Evolutionary conservation across 345 rosid species (phyloP).

Genomic region (Populus ilicifolia): DNA sequence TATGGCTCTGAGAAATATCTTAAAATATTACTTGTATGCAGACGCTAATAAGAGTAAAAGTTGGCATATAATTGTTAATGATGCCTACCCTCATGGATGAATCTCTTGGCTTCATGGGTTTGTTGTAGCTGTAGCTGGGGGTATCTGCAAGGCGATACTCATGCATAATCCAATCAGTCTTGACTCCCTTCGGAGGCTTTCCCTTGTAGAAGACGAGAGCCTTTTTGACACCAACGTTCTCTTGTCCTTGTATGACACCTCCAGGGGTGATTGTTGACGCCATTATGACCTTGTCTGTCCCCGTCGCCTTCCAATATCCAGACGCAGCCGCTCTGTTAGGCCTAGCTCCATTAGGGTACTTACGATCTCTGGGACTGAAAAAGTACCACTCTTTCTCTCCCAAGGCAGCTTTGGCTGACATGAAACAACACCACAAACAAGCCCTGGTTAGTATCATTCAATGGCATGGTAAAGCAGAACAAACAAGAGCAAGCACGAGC

Average conservation of each 20-base stretch:
- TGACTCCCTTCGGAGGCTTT: slow-evolving; percentile 88
- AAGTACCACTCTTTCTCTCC: slow-evolving; percentile 99
- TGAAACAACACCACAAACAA: not conserved
- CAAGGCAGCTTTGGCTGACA: slow-evolving; percentile 61
- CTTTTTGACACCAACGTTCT: slow-evolving; percentile 82
- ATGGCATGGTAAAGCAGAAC: not conserved
- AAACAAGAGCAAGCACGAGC: not conserved
- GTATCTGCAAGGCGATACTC: slow-evolving; percentile 75
- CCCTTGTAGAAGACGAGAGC: slow-evolving; percentile 94
- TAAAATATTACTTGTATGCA: too few species aligned
- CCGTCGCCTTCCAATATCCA: slow-evolving; percentile 98
- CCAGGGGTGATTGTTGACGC: slow-evolving; percentile 23
- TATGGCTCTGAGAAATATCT: too few species aligned
- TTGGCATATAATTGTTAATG: not conserved
- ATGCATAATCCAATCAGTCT: slow-evolving; percentile 99
- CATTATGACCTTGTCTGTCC: slow-evolving; percentile 76
- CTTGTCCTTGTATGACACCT: slow-evolving; percentile 17
- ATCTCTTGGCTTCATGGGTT: slow-evolving; percentile 48
- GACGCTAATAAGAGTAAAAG: not conserved
- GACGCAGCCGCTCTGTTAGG: slow-evolving; percentile 98
- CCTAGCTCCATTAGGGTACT: slow-evolving; percentile 94
- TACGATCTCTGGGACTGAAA: slow-evolving; percentile 92
- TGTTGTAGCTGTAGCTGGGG: slow-evolving; percentile 21
- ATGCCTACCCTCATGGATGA: slow-evolving; percentile 85
- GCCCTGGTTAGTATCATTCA: not conserved